phyloP scores from a whole-genome alignment of 1,284 basidiomycete species.

The Ustilago esculenta region DNA sequence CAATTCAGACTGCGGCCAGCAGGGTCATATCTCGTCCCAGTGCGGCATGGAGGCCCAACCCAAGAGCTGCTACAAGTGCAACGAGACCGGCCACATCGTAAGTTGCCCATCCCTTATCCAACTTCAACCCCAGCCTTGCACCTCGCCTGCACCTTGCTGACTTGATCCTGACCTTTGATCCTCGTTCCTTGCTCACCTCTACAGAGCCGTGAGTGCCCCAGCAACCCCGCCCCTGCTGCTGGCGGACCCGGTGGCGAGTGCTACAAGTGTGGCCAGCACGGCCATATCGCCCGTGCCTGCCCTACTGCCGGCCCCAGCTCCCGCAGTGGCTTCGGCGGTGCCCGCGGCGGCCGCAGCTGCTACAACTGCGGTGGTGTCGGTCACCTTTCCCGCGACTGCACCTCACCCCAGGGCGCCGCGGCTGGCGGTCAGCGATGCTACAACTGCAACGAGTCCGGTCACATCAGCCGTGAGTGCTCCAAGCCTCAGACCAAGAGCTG shows the following conservation, averaged over 20 bases:
- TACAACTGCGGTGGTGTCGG: slow-evolving; percentile 65
- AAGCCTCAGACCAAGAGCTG: slow-evolving; percentile 61
- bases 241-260: slow-evolving; percentile 56
- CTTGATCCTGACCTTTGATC: no score
- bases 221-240: slow-evolving; percentile 32
- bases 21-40: slow-evolving; percentile 60
- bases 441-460: slow-evolving; percentile 63
- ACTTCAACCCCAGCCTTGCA: no score
- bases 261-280: slow-evolving; percentile 60
- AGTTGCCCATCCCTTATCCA: not conserved
- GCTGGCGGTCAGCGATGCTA: slow-evolving; percentile 58
- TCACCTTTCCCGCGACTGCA: slow-evolving; percentile 63
- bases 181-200: not conserved
- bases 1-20: slow-evolving; percentile 57
- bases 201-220: slow-evolving; percentile 62
- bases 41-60: slow-evolving; percentile 63
- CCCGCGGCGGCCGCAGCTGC: slow-evolving; percentile 54
- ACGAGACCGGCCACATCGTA: slow-evolving; percentile 59
- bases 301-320: slow-evolving; percentile 41
- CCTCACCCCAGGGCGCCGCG: slow-evolving; percentile 50
- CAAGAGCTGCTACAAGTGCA: slow-evolving; percentile 65
- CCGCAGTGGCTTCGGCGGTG: slow-evolving; percentile 38
- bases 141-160: not conserved
- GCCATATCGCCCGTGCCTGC: slow-evolving; percentile 63
- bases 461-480: slow-evolving; percentile 61